phyloP scores from a whole-genome alignment of 2,329 filamentous ascomycete genomes.

The Cladophialophora immunda region DNA sequence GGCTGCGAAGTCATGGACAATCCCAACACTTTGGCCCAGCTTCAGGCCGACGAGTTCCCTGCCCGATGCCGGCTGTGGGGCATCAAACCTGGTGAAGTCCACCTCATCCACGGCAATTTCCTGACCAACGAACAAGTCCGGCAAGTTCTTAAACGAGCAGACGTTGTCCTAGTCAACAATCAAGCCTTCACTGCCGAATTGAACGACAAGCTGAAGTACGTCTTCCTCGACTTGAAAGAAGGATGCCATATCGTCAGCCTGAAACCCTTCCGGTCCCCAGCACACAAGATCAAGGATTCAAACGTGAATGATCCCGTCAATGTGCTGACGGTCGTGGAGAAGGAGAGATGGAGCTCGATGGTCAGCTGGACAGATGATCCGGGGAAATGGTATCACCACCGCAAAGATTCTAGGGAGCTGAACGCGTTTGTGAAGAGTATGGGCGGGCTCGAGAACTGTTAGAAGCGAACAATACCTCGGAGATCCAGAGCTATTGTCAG shows the following conservation, averaged over 20 bases:
- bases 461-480: neutral
- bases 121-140: conserved; percentile 75
- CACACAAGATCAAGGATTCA: conserved; percentile 75
- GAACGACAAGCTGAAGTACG: conserved; percentile 83
- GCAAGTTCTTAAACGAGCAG: conserved; percentile 79
- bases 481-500: neutral
- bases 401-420: conserved; percentile 70
- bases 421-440: conserved; percentile 57
- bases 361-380: conserved; percentile 92
- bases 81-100: conserved; percentile 78
- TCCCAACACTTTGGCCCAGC: conserved; percentile 80
- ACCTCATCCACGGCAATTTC: conserved; percentile 85
- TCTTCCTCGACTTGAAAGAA: conserved; percentile 92
- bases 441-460: conserved; percentile 28
- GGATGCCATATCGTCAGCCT: conserved; percentile 91
- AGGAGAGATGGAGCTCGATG: conserved; percentile 71
- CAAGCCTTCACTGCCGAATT: conserved; percentile 90
- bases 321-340: conserved; percentile 78
- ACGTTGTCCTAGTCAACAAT: conserved; percentile 98
- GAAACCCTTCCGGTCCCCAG: conserved; percentile 86
- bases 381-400: conserved; percentile 89
- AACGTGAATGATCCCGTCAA: conserved; percentile 84
- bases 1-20: conserved; percentile 97
- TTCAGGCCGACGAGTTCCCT: conserved; percentile 82
- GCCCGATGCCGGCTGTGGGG: conserved; percentile 92